These are phyloP conservation scores for Circinella minor DNA, from an alignment of 371 early-diverging fungal genomes.

Conservation along the genomic window DNA sequence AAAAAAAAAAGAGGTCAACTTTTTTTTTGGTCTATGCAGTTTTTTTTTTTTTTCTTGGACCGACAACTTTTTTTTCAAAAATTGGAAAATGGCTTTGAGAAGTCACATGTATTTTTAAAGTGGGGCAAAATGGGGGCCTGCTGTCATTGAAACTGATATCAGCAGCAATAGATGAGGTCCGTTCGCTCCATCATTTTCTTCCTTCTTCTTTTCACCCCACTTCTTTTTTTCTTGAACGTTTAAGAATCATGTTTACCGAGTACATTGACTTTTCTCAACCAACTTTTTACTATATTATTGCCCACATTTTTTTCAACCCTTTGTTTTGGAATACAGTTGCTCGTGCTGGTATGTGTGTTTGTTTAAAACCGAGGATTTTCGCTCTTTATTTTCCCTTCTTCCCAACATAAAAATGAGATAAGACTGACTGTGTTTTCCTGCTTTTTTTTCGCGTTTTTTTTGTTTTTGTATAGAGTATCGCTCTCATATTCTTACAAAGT, in stretches of 20 bases:
- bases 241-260: neutral
- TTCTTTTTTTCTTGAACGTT: neutral
- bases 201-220: neutral
- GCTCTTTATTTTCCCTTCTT: no score
- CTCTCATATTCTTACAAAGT: constrained; percentile 69
- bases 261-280: constrained; percentile 67
- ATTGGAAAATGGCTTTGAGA: neutral
- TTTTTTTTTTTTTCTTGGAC: neutral
- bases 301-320: constrained; percentile 86
- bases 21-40: neutral
- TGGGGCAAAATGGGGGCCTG: neutral
- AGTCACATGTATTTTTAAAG: neutral
- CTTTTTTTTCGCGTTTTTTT: neutral
- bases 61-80: neutral
- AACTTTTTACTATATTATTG: constrained; percentile 70
- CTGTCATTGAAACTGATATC: neutral
- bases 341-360: constrained; percentile 56
- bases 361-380: no score
- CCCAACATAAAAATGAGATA: no score
- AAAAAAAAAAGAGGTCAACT: neutral
- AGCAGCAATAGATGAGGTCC: no score
- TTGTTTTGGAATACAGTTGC: constrained; percentile 92
- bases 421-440: no score
- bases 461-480: constrained; percentile 70
- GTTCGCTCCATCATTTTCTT: neutral